Conservation (phyloP, 148 eudicot species). For the Mesembryanthemum crystallinum region DNA sequence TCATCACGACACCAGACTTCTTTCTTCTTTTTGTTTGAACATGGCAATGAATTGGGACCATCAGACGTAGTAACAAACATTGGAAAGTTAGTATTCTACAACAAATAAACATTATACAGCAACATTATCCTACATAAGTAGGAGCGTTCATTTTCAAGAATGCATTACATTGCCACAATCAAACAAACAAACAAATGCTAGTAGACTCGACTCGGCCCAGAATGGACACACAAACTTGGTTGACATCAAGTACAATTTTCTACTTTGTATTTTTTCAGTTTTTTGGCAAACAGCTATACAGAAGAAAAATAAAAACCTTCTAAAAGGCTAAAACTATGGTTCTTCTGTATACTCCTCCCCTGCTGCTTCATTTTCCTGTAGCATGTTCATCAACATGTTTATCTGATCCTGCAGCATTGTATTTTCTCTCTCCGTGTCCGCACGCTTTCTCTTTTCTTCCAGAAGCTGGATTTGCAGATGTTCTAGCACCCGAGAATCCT, state of each 20-base stretch:
- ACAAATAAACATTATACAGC: no score
- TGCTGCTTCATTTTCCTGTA: slow-evolving; percentile 56
- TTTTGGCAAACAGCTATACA: slow-evolving; percentile 26
- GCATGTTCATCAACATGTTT: slow-evolving; percentile 87
- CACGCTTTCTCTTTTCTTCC: slow-evolving; percentile 86
- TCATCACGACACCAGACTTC: no score
- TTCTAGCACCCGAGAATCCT: slow-evolving; percentile 73
- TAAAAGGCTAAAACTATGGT: slow-evolving; percentile 22
- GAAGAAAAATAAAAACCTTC: slow-evolving; percentile 21
- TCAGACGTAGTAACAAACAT: no score
- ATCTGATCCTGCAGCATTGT: slow-evolving; percentile 80
- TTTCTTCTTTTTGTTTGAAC: no score
- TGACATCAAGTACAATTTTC: not conserved
- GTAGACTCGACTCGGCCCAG: not conserved
- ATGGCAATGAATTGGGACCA: no score
- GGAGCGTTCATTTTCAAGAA: not conserved
- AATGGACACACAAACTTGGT: slow-evolving; percentile 6
- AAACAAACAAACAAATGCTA: slow-evolving; percentile 20
- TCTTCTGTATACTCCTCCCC: slow-evolving; percentile 43
- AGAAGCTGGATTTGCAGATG: slow-evolving; percentile 86
- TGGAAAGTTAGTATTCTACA: no score
- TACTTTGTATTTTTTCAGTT: slow-evolving; percentile 3
- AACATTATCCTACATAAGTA: no score
- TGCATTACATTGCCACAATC: no score
- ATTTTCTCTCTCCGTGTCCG: slow-evolving; percentile 76